phyloP scores from a whole-genome alignment of 2,329 filamentous ascomycete genomes.

The Dactylonectria macrodidyma region DNA sequence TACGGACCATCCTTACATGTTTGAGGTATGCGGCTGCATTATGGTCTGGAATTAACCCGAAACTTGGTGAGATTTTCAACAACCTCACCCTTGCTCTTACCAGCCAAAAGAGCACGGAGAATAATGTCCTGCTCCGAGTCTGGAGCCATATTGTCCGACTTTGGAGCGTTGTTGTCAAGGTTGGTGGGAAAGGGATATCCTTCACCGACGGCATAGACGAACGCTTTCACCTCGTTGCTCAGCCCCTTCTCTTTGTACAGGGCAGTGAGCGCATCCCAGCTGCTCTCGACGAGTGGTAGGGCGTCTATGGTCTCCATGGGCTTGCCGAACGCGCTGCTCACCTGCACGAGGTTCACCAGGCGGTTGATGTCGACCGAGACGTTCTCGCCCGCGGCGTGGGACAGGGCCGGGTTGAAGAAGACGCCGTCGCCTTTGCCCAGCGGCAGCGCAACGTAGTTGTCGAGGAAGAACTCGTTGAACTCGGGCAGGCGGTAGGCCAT shows the following conservation, averaged over 20 bases:
- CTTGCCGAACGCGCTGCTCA: constrained; percentile 74
- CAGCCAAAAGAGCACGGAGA: constrained; percentile 58
- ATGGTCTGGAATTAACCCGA: constrained; percentile 33
- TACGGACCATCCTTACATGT: not conserved
- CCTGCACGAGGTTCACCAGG: constrained; percentile 73
- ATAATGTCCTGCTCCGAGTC: constrained; percentile 71
- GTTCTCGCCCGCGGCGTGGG: constrained; percentile 75
- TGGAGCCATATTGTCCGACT: constrained; percentile 71
- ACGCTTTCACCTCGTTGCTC: constrained; percentile 59
- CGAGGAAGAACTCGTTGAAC: constrained; percentile 68
- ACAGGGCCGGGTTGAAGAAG: constrained; percentile 75
- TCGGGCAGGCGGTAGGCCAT: constrained; percentile 68
- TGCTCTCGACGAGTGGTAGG: constrained; percentile 61
- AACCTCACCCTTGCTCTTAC: constrained; percentile 56
- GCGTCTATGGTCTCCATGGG: constrained; percentile 74
- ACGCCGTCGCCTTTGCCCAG: constrained; percentile 71
- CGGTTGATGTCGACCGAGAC: constrained; percentile 62
- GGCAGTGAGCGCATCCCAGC: constrained; percentile 58
- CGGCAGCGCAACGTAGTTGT: constrained; percentile 67
- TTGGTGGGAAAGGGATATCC: constrained; percentile 77
- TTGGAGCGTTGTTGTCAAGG: constrained; percentile 69
- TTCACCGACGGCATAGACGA: constrained; percentile 67
- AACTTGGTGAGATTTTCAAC: constrained; percentile 56
- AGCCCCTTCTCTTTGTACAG: constrained; percentile 54
- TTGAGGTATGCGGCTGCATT: not conserved